phyloP scores from a whole-genome alignment of 2,329 filamentous ascomycete genomes.

The Penicillium hordei region DNA sequence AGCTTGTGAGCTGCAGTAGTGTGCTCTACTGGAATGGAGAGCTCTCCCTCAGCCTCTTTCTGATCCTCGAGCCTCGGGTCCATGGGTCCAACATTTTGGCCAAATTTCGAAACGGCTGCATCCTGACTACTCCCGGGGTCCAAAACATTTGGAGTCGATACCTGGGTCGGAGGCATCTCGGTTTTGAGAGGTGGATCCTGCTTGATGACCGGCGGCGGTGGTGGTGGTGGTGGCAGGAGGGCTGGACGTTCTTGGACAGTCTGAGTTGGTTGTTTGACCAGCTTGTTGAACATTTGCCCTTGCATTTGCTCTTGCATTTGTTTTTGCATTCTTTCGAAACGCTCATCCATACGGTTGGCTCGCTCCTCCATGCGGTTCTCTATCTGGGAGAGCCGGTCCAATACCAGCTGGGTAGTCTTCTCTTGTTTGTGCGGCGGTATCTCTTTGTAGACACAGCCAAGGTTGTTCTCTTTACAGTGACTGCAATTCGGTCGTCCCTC shows the following conservation, averaged over 20 bases:
- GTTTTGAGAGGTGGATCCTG: slow-evolving; percentile 1
- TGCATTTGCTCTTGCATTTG: slow-evolving; percentile 12
- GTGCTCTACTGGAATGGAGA: slow-evolving; percentile 78
- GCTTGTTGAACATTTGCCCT: background rate
- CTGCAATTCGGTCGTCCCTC: slow-evolving; percentile 81
- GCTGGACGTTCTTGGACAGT: background rate
- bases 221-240: slow-evolving; percentile 1
- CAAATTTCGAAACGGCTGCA: background rate
- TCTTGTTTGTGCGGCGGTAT: slow-evolving; percentile 79
- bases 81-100: background rate
- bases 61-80: slow-evolving; percentile 11
- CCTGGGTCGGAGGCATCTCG: background rate
- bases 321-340: background rate
- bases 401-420: slow-evolving; percentile 40
- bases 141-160: background rate
- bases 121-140: background rate
- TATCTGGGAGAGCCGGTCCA: slow-evolving; percentile 36
- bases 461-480: slow-evolving; percentile 80
- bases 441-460: slow-evolving; percentile 84
- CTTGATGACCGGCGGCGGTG: background rate
- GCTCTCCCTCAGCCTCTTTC: slow-evolving; percentile 51
- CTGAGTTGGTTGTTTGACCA: background rate
- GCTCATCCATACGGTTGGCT: slow-evolving; percentile 8
- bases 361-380: slow-evolving; percentile 30
- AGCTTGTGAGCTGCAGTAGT: slow-evolving; percentile 86